phyloP scores from a whole-genome alignment of 768 basidiomycete genomes.

The Termitomyces heimii region DNA sequence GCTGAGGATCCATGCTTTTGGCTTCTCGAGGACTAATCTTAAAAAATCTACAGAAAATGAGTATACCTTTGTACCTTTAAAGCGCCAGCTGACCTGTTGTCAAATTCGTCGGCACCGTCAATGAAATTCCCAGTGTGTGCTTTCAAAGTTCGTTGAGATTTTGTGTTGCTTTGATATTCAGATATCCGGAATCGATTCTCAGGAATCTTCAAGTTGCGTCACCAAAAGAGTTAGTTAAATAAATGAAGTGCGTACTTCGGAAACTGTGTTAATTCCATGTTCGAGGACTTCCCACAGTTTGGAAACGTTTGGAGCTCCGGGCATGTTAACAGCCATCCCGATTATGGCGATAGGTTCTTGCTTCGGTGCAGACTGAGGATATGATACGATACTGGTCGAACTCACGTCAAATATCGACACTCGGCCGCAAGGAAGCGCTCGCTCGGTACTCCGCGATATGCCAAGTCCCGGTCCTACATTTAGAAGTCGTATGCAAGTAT shows the following conservation, averaged over 20 bases:
- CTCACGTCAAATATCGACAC: slow-evolving; percentile 18
- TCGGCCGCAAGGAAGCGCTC: slow-evolving; percentile 19
- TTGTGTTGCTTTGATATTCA: slow-evolving; percentile 26
- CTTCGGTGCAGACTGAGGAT: slow-evolving; percentile 14
- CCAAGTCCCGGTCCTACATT: slow-evolving; percentile 46
- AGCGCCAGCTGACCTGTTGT: slow-evolving; percentile 36
- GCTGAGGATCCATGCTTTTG: slow-evolving; percentile 72
- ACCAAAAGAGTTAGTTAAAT: not conserved
- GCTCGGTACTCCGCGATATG: slow-evolving; percentile 31
- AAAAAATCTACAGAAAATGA: slow-evolving; percentile 42
- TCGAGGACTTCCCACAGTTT: slow-evolving; percentile 58
- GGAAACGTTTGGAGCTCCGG: slow-evolving; percentile 41
- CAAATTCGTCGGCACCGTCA: slow-evolving; percentile 50
- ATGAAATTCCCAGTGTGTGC: slow-evolving; percentile 62
- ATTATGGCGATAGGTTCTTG: slow-evolving; percentile 61
- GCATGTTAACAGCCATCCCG: slow-evolving; percentile 62
- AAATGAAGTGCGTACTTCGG: slow-evolving; percentile 36
- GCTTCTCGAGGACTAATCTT: slow-evolving; percentile 72
- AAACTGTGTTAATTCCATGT: slow-evolving; percentile 47
- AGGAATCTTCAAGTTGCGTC: slow-evolving; percentile 45
- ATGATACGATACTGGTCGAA: not conserved
- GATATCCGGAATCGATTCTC: slow-evolving; percentile 45
- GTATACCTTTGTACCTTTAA: not conserved
- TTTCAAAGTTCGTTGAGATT: slow-evolving; percentile 37
- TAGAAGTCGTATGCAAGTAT: slow-evolving; percentile 27